Conservation (phyloP, 1,284 basidiomycete genomes). For the Cryptococcus hybrid region DNA sequence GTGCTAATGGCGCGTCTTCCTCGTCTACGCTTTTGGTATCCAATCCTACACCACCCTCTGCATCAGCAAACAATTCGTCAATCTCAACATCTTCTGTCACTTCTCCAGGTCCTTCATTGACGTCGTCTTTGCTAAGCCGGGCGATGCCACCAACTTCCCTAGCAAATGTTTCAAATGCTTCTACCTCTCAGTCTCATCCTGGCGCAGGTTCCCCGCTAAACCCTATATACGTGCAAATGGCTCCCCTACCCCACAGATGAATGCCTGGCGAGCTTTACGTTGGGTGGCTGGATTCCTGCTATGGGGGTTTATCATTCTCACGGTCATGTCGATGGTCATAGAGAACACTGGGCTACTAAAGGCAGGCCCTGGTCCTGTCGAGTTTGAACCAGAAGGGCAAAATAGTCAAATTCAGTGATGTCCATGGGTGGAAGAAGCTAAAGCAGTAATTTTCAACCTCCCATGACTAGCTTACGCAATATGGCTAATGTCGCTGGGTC, state of each 20-base stretch:
- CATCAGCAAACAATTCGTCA: conserved; percentile 16
- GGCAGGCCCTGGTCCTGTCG: conserved; percentile 63
- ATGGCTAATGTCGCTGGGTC: neutral
- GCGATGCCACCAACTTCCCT: neutral
- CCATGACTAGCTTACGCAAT: neutral
- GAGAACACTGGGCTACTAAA: conserved; percentile 91
- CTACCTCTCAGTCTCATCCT: conserved; percentile 1
- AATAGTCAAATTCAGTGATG: conserved; percentile 82
- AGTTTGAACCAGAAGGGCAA: conserved; percentile 62
- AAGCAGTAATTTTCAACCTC: conserved; percentile 57
- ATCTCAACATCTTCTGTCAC: conserved; percentile 5
- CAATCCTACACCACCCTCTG: conserved; percentile 3
- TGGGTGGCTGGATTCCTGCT: conserved; percentile 37
- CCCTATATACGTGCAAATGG: conserved; percentile 46
- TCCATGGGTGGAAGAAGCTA: conserved; percentile 95
- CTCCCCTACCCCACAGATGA: conserved; percentile 32
- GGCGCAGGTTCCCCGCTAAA: conserved; percentile 39
- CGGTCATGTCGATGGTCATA: conserved; percentile 79
- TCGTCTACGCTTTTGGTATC: conserved; percentile 1
- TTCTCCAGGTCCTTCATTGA: conserved; percentile 4
- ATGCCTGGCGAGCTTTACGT: conserved; percentile 28
- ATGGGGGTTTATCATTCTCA: conserved; percentile 58
- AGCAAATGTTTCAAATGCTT: neutral
- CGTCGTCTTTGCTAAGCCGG: conserved; percentile 1
- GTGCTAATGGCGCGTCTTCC: neutral